Conservation (phyloP, 352 stramenopile genomes). For the Phytophthora europaea region DNA sequence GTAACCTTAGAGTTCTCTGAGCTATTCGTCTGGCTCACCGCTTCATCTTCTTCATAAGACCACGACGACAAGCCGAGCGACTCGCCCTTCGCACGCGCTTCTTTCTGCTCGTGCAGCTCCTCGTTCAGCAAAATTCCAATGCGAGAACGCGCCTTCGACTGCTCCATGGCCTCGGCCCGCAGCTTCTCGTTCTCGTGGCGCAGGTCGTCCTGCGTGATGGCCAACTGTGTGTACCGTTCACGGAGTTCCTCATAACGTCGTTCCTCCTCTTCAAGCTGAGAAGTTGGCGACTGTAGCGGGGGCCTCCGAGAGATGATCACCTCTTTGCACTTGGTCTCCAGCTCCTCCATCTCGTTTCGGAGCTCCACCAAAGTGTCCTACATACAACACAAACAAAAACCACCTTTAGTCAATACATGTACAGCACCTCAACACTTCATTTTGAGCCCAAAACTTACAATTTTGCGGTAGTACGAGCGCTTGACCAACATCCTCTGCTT, state of each 20-base stretch:
- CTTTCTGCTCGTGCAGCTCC: slow-evolving; percentile 58
- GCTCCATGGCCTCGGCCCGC: slow-evolving; percentile 57
- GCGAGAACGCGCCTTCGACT: slow-evolving; percentile 64
- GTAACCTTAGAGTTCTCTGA: not conserved
- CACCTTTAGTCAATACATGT: not conserved
- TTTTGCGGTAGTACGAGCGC: slow-evolving; percentile 81
- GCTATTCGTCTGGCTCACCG: slow-evolving; percentile 4
- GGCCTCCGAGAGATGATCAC: slow-evolving; percentile 40
- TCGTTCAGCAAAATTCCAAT: slow-evolving; percentile 69
- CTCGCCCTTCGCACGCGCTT: slow-evolving; percentile 23
- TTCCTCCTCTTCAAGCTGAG: slow-evolving; percentile 19
- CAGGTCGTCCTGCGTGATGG: slow-evolving; percentile 64
- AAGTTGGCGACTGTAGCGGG: slow-evolving; percentile 9
- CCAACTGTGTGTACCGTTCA: slow-evolving; percentile 58
- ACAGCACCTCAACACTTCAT: not conserved
- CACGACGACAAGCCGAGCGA: slow-evolving; percentile 20
- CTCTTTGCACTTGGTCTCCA: slow-evolving; percentile 60
- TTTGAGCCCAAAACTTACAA: slow-evolving; percentile 44
- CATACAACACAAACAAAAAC: not conserved
- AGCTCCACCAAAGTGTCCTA: slow-evolving; percentile 73
- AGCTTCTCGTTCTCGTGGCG: slow-evolving; percentile 70
- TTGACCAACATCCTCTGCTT: slow-evolving; percentile 81
- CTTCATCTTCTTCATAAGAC: not conserved
- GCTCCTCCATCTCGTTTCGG: slow-evolving; percentile 51
- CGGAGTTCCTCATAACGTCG: slow-evolving; percentile 51